Evolutionary conservation across 2,329 filamentous ascomycete genomes (phyloP).

Genomic region (Hymenoscyphus fructigenus): DNA sequence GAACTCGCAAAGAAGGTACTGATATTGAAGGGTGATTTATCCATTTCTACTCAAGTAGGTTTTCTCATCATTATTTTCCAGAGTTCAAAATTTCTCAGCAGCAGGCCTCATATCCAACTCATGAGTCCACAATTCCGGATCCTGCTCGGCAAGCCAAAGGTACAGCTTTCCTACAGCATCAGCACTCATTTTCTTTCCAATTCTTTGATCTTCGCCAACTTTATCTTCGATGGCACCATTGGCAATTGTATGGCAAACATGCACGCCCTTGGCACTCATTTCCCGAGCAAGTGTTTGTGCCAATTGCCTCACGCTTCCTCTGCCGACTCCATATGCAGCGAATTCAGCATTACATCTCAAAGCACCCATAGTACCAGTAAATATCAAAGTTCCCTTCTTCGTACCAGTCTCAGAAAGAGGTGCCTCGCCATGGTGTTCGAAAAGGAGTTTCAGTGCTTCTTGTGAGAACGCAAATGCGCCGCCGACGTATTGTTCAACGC

Average conservation of each 20-base stretch:
- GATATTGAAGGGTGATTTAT: no score
- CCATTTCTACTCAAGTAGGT: no score
- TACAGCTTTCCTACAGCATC: slow-evolving; percentile 58
- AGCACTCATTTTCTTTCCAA: slow-evolving; percentile 56
- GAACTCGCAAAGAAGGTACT: no score
- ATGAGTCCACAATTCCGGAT: slow-evolving; percentile 43
- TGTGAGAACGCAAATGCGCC: slow-evolving; percentile 57
- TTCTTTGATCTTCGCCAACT: slow-evolving; percentile 43
- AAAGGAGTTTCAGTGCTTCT: slow-evolving; percentile 50
- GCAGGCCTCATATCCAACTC: slow-evolving; percentile 15
- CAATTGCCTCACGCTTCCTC: slow-evolving; percentile 52
- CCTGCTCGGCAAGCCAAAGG: slow-evolving; percentile 46
- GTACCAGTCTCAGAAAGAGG: slow-evolving; percentile 43
- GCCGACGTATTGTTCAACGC: slow-evolving; percentile 51
- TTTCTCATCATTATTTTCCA: not conserved
- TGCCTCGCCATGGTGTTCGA: slow-evolving; percentile 49
- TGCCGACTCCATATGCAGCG: slow-evolving; percentile 54
- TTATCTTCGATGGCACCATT: slow-evolving; percentile 55
- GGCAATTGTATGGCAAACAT: slow-evolving; percentile 56
- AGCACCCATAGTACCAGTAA: slow-evolving; percentile 55
- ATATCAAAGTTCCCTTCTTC: slow-evolving; percentile 59
- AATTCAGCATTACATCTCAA: slow-evolving; percentile 54
- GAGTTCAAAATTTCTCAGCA: slow-evolving; percentile 14
- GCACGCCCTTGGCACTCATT: slow-evolving; percentile 54
- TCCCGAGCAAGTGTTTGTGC: slow-evolving; percentile 56